Percentiles rank a stretch among this genome's conserved stretches.
phyloP scores from a whole-genome alignment of 2,329 filamentous ascomycete genomes.

The Trichoderma sp. region DNA sequence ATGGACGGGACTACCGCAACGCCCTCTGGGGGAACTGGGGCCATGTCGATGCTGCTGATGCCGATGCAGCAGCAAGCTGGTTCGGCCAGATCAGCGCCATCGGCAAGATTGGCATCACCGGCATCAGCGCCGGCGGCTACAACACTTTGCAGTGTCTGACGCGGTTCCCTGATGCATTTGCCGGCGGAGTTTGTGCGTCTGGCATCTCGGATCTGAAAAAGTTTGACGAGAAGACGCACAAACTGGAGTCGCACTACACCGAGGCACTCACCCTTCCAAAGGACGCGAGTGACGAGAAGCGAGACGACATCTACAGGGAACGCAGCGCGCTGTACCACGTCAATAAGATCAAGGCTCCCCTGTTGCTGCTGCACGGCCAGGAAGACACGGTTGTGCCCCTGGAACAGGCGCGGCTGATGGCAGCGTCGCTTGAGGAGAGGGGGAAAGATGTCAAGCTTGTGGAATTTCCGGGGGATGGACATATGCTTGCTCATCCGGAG shows the following conservation, averaged over 20 bases:
- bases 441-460: conserved; percentile 52
- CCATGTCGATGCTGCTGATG: conserved; percentile 53
- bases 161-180: conserved; percentile 50
- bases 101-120: conserved; percentile 51
- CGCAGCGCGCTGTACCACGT: conserved; percentile 54
- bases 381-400: conserved; percentile 60
- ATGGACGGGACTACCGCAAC: conserved; percentile 54
- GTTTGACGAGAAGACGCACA: conserved; percentile 54
- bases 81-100: conserved; percentile 43
- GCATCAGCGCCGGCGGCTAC: conserved; percentile 57
- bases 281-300: conserved; percentile 44
- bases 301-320: conserved; percentile 46
- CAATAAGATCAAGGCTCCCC: conserved; percentile 50
- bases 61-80: conserved; percentile 49
- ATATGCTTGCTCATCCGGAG: conserved; percentile 49
- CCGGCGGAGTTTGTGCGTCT: conserved; percentile 52
- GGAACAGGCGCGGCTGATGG: conserved; percentile 58
- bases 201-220: conserved; percentile 55
- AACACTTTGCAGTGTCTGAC: conserved; percentile 53
- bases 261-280: conserved; percentile 43
- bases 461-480: conserved; percentile 53
- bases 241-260: conserved; percentile 59
- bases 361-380: conserved; percentile 60
- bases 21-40: conserved; percentile 55
- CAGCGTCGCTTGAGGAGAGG: conserved; percentile 45